Conservation (phyloP, 176 grass and related monocot genomes). For the Oryza longistaminata region DNA sequence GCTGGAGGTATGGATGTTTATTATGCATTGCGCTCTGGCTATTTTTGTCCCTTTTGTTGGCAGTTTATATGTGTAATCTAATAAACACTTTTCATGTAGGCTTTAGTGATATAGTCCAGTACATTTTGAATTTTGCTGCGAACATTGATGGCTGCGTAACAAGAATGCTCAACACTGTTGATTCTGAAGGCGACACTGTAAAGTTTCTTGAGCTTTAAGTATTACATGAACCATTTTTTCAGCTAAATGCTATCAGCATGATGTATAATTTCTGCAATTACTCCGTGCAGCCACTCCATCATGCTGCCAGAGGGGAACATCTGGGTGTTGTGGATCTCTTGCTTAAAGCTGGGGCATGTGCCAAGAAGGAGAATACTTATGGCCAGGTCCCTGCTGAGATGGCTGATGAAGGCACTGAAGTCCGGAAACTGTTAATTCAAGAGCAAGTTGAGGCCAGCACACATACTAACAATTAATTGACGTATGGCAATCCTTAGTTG, state of each 20-base stretch:
- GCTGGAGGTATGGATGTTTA: slow-evolving; percentile 66
- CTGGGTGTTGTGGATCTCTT: slow-evolving; percentile 74
- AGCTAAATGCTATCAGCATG: background rate
- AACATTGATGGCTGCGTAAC: slow-evolving; percentile 39
- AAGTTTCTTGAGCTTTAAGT: slow-evolving; percentile 2
- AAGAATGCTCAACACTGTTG: slow-evolving; percentile 66
- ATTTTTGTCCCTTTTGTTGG: background rate
- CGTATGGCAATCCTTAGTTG: slow-evolving; percentile 15
- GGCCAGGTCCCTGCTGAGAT: slow-evolving; percentile 84
- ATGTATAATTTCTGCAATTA: background rate
- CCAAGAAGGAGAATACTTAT: slow-evolving; percentile 67
- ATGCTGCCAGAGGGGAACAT: slow-evolving; percentile 93
- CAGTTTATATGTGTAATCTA: slow-evolving; percentile 17
- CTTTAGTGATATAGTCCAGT: slow-evolving; percentile 74
- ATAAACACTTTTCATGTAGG: slow-evolving; percentile 40
- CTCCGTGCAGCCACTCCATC: slow-evolving; percentile 76
- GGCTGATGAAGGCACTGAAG: slow-evolving; percentile 81
- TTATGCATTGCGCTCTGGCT: background rate
- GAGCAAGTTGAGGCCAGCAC: slow-evolving; percentile 41
- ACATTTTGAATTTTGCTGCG: slow-evolving; percentile 68
- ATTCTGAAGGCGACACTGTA: slow-evolving; percentile 94
- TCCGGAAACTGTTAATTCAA: slow-evolving; percentile 44
- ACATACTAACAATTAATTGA: slow-evolving; percentile 26
- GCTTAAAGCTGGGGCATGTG: slow-evolving; percentile 71
- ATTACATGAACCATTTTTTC: background rate